Evolutionary conservation across 1,284 basidiomycete species (phyloP), one percentile per base, ranked within the genome.

Genomic region (Neotropicomus parvogracilis): DNA sequence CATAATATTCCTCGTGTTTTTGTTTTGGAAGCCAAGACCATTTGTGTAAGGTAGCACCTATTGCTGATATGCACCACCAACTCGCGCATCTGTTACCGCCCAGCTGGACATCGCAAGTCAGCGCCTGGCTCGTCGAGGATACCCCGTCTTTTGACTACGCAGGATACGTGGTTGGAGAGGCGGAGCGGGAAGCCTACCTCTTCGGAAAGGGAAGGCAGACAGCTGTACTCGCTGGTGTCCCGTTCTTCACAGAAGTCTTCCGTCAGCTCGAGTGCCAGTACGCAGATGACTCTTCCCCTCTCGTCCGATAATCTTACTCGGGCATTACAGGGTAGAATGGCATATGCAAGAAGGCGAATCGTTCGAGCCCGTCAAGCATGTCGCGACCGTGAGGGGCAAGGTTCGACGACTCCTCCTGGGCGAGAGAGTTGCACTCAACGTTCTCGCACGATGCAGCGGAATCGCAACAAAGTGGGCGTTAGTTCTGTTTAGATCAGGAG

Each of bases 101-200:
- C 0, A 91, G 84, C 59, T 97, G 95, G 95, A 94, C 88, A 65
- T 62, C 78, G 1, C 84, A 90, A 57, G 80, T 99, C 44, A 72
- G 79, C 2, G 72, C 69, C 14, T 99, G 95, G 97, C 81, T 97
- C 16, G 80, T 82, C 13, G 95, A 99, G 70, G 95, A 99, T 66
- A 91, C 88, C 0, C 97, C 95, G 2, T 94, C 91, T 1, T 97
- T 98, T 61, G 95, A 99, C 70, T 98, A 93, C 65, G 95, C 90
- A 31, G 97, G 97, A 3, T 98, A 90, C 64, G 94, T 99, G 29
- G 97, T 99, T 12, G 97, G 97, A 16, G 95, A 98, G 60, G 85
- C 80, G 7, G 72, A 79, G 40, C 85, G 92, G 46, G 85, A 90
- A 64, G 97, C 97, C 4, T 88, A 87, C 62, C 80, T 99, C 26